Evolutionary conservation across 106 monocot species (phyloP), one percentile per base, ranked within the genome.

Genomic region (Dendrobium chrysotoxum): DNA sequence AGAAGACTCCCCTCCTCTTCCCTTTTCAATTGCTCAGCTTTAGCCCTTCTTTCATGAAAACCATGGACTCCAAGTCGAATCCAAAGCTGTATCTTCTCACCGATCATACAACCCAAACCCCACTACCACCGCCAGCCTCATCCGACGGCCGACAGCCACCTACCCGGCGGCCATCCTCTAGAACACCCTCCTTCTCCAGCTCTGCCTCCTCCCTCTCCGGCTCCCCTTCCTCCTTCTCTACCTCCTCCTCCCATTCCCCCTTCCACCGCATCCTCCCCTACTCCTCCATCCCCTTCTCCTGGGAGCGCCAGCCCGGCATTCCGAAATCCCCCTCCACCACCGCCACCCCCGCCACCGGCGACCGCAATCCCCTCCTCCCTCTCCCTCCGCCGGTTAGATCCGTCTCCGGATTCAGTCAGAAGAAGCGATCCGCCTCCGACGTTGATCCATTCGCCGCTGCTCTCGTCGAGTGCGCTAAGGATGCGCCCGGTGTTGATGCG

Each of bases 251-350:
- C 71, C 26, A 11, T 28, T 71, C 71, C 31, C 35, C 71, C 35
- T 30, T 31, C 31, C 71, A 28, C 16, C 4, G 26, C 71, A 11
- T 31, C 31, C 31, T 71, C 71, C 64, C 64, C 64, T 71, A 30
- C 71, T 71, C 71, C 12, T n/a, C 71, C 31, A 28, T 71, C 28
- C 71, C 71, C 26, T 71, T 71, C 71, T 71, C 71, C 16, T 71
- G 71, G 71, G 71, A 71, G 15, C 71, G 31, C 71, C 71, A 71
- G 71, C 71, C 71, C 13, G 71, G 71, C 71, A 71, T 71, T 71
- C 71, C 71, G 7, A 71, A 71, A 71, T 31, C 30, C 31, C 7
- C 35, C 70, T 28, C 70, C 70, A 4, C 35, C 30, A 31, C 30
- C 71, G 71, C 64, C 23, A 4, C 71, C 35, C 0, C 12, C 31